phyloP scores from a whole-genome alignment of 768 basidiomycete genomes.

The Dacryopinax spathularia region DNA sequence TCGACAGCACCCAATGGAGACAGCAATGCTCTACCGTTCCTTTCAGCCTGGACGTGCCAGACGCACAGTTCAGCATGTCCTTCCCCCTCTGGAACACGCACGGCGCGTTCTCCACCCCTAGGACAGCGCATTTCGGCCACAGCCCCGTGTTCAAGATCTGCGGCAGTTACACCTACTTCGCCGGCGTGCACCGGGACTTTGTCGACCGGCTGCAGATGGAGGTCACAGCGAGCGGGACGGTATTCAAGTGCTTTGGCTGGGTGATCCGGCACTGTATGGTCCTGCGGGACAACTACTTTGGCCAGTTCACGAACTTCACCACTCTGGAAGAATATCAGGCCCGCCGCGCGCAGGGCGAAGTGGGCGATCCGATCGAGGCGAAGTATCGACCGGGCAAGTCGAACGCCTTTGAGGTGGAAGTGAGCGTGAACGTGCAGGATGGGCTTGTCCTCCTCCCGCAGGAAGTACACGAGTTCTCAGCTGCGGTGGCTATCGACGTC shows the following conservation, averaged over 20 bases:
- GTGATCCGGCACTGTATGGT: conserved; percentile 77
- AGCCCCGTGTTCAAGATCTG: conserved; percentile 41
- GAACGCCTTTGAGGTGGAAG: conserved; percentile 66
- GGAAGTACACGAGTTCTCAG: conserved; percentile 8
- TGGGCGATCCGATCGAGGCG: conserved; percentile 67
- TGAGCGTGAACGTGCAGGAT: conserved; percentile 39
- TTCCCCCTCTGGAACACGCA: conserved; percentile 86
- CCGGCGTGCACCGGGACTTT: conserved; percentile 49
- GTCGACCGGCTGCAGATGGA: conserved; percentile 64
- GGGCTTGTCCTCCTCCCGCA: conserved; percentile 46
- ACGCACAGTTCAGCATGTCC: conserved; percentile 43
- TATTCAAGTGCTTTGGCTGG: conserved; percentile 73
- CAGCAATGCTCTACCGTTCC: conserved; percentile 53
- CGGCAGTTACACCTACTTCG: conserved; percentile 62
- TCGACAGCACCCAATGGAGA: conserved; percentile 59
- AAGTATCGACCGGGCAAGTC: conserved; percentile 74
- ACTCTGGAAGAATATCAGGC: conserved; percentile 76
- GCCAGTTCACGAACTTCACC: conserved; percentile 82
- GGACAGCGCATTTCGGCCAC: conserved; percentile 48
- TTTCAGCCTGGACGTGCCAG: conserved; percentile 47
- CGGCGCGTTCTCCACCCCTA: conserved; percentile 46
- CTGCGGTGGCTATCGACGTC: background rate
- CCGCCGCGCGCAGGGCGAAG: conserved; percentile 40
- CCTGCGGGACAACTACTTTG: conserved; percentile 85
- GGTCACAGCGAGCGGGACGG: conserved; percentile 43